Conservation (phyloP, 78 protist genomes). For the Dictyostelium intermedium region DNA sequence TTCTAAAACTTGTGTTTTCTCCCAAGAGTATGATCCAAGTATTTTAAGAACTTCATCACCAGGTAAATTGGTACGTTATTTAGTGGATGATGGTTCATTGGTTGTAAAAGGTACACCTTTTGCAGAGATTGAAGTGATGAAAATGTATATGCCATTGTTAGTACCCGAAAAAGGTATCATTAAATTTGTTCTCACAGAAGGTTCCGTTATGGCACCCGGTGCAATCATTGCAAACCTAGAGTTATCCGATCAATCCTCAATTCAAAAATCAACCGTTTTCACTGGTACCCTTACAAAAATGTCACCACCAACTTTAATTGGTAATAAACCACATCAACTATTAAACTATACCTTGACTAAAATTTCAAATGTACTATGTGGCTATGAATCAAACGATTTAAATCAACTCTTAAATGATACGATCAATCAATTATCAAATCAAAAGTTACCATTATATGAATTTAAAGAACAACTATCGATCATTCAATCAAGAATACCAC, state of each 20-base stretch:
- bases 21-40: constrained; percentile 95
- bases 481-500: constrained; percentile 83
- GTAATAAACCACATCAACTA: constrained; percentile 79
- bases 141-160: constrained; percentile 94
- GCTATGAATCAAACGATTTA: constrained; percentile 35
- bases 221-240: constrained; percentile 92
- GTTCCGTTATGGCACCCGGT: constrained; percentile 92
- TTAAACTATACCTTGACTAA: constrained; percentile 10
- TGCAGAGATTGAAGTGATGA: constrained; percentile 98
- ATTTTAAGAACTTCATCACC: constrained; percentile 87
- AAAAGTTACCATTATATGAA: constrained; percentile 73
- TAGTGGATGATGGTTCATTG: constrained; percentile 90
- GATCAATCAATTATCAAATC: constrained; percentile 53
- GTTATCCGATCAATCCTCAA: constrained; percentile 58
- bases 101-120: constrained; percentile 86
- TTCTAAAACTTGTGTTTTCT: constrained; percentile 85
- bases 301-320: constrained; percentile 55
- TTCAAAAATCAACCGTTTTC: constrained; percentile 39
- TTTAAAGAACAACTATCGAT: constrained; percentile 72
- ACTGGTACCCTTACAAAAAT: constrained; percentile 17
- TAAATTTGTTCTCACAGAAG: constrained; percentile 66
- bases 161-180: constrained; percentile 87
- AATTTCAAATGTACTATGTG: constrained; percentile 49
- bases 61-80: constrained; percentile 94
- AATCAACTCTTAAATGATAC: constrained; percentile 1